These are phyloP conservation scores for Nannochloris sp. DNA, from an alignment of 139 green algal species.

Conservation along the genomic window DNA sequence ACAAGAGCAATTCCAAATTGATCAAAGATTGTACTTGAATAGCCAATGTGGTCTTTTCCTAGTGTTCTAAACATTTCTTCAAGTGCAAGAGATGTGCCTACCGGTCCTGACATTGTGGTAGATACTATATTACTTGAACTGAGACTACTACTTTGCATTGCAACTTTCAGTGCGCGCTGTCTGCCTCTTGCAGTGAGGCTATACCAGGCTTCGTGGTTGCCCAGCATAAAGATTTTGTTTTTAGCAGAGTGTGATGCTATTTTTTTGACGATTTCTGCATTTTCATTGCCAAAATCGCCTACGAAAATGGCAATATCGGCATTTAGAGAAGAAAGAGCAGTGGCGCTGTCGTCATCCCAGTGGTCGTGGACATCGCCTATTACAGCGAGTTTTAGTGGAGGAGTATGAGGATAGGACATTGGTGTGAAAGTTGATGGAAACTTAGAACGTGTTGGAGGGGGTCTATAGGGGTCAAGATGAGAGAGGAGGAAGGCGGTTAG, in stretches of 20 bases:
- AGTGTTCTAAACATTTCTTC: slow-evolving; percentile 36
- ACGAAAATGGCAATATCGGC: slow-evolving; percentile 53
- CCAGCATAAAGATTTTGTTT: slow-evolving; percentile 48
- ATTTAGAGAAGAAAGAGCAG: slow-evolving; percentile 35
- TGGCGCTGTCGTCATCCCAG: slow-evolving; percentile 29
- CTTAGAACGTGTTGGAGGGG: too few species aligned
- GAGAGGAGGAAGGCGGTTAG: too few species aligned
- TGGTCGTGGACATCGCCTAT: slow-evolving; percentile 63
- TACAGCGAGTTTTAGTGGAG: slow-evolving; percentile 15
- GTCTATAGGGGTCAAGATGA: too few species aligned
- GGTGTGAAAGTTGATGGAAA: too few species aligned
- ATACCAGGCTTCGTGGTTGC: slow-evolving; percentile 60
- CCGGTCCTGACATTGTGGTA: neutral
- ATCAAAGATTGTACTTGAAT: slow-evolving; percentile 17
- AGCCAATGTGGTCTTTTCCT: slow-evolving; percentile 45
- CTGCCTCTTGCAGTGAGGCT: slow-evolving; percentile 11
- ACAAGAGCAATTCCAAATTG: slow-evolving; percentile 37
- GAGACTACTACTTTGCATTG: neutral
- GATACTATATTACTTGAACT: slow-evolving; percentile 4
- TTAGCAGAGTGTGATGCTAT: slow-evolving; percentile 14
- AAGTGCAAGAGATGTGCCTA: neutral
- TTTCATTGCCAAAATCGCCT: slow-evolving; percentile 63
- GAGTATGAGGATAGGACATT: too few species aligned
- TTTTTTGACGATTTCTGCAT: slow-evolving; percentile 37
- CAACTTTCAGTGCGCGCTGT: neutral